These are phyloP conservation scores for Camillea tinctor DNA, from an alignment of 2,329 filamentous ascomycete species.

Conservation along the genomic window DNA sequence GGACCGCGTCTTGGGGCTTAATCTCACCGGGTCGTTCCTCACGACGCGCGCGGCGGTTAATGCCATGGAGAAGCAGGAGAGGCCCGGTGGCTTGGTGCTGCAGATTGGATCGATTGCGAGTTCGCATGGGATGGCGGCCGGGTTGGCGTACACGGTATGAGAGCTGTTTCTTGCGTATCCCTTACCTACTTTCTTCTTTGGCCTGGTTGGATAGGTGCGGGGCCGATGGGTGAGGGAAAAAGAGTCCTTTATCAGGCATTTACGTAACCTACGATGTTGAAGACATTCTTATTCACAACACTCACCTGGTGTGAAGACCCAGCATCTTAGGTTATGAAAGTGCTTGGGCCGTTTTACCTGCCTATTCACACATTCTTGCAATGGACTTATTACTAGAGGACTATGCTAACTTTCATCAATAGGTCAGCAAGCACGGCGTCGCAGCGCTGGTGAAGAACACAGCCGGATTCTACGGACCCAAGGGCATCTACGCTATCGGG, in stretches of 20 bases:
- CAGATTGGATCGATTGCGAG: conserved; percentile 18
- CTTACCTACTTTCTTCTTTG: too few species aligned
- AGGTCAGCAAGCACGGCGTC: conserved; percentile 49
- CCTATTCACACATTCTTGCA: too few species aligned
- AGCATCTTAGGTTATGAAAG: too few species aligned
- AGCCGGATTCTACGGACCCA: conserved; percentile 50
- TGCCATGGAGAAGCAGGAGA: conserved; percentile 41
- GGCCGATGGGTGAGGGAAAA: too few species aligned
- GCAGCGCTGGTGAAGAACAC: conserved; percentile 56
- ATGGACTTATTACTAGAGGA: neutral
- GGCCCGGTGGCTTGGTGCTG: conserved; percentile 18
- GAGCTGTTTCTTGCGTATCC: neutral
- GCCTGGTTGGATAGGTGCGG: too few species aligned
- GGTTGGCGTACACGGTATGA: conserved; percentile 44
- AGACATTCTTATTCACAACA: too few species aligned
- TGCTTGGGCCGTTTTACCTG: too few species aligned
- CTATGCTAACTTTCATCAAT: neutral
- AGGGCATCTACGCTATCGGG: conserved; percentile 51
- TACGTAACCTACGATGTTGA: too few species aligned
- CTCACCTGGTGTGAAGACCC: too few species aligned
- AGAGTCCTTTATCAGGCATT: too few species aligned
- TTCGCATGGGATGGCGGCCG: conserved; percentile 21
- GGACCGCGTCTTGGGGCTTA: conserved; percentile 53
- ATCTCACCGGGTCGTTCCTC: conserved; percentile 53
- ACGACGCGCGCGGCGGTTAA: conserved; percentile 48